These are phyloP conservation scores for Artemisia annua DNA, from an alignment of 129 eudicot genomes.

Conservation along the genomic window DNA sequence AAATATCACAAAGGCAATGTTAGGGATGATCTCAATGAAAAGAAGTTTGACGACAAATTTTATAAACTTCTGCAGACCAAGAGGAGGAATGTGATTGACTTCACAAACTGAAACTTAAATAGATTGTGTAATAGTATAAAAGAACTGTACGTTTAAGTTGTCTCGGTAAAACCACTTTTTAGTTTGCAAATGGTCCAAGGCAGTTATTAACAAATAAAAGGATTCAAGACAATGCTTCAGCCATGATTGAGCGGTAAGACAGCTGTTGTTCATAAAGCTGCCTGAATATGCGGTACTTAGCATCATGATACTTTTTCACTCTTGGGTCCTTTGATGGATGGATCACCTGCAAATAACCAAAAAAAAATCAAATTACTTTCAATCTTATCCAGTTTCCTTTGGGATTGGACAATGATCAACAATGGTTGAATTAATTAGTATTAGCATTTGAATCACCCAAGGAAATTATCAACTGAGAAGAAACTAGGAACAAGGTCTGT, in stretches of 20 bases:
- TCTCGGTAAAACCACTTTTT: conserved; percentile 2
- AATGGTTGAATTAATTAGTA: too few relatives aligned
- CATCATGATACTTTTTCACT: conserved; percentile 90
- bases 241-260: conserved; percentile 69
- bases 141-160: conserved; percentile 9
- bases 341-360: conserved; percentile 52
- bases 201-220: conserved; percentile 14
- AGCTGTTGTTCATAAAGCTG: conserved; percentile 86
- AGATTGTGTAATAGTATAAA: not conserved
- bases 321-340: conserved; percentile 70
- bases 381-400: not conserved
- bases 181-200: not conserved
- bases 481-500: too few relatives aligned
- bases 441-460: too few relatives aligned
- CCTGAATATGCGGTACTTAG: conserved; percentile 74
- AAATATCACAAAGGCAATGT: too few relatives aligned
- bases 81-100: not conserved
- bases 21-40: too few relatives aligned
- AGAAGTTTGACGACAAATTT: not conserved
- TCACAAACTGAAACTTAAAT: not conserved
- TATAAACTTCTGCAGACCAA: not conserved
- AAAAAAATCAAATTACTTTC: not conserved
- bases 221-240: conserved; percentile 54
- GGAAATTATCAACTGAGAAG: too few relatives aligned
- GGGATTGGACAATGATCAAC: not conserved